phyloP scores from a whole-genome alignment of 2,329 filamentous ascomycete species.

The Monosporascus sp. region DNA sequence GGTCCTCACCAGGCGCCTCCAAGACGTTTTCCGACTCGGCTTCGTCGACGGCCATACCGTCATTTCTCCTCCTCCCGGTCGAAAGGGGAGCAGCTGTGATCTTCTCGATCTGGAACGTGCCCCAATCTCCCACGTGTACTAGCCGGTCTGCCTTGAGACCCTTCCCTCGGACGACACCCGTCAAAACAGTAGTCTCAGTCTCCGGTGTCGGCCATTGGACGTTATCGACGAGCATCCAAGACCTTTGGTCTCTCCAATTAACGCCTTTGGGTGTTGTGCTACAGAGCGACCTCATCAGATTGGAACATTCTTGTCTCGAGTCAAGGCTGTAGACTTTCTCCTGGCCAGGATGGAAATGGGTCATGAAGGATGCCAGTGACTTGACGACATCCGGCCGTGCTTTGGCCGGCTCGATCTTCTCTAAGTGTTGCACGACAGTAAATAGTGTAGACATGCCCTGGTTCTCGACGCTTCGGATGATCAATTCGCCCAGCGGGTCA shows the following conservation, averaged over 20 bases:
- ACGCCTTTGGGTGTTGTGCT: slow-evolving; percentile 89
- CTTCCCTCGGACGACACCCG: slow-evolving; percentile 79
- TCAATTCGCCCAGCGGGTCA: slow-evolving; percentile 76
- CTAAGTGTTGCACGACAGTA: slow-evolving; percentile 74
- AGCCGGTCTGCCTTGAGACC: slow-evolving; percentile 85
- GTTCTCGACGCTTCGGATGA: slow-evolving; percentile 81
- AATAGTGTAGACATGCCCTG: slow-evolving; percentile 94
- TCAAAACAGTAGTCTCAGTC: slow-evolving; percentile 65
- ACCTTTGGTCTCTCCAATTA: slow-evolving; percentile 90
- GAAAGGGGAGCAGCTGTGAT: slow-evolving; percentile 72
- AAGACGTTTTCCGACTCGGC: slow-evolving; percentile 51
- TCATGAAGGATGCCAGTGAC: slow-evolving; percentile 88
- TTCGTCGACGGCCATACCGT: slow-evolving; percentile 65
- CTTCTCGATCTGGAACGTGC: slow-evolving; percentile 85
- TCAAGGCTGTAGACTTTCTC: slow-evolving; percentile 89
- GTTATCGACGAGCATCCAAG: slow-evolving; percentile 90
- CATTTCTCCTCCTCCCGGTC: slow-evolving; percentile 55
- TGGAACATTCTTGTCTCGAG: slow-evolving; percentile 83
- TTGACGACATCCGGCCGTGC: slow-evolving; percentile 68
- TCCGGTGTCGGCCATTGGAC: slow-evolving; percentile 63
- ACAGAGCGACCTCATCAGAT: slow-evolving; percentile 85
- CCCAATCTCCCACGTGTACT: slow-evolving; percentile 89
- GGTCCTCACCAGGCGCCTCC: slow-evolving; percentile 69
- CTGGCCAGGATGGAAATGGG: slow-evolving; percentile 87
- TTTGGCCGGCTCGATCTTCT: slow-evolving; percentile 74